phyloP scores from a whole-genome alignment of 2,329 filamentous ascomycete genomes.

The Grosmannia serpens region DNA sequence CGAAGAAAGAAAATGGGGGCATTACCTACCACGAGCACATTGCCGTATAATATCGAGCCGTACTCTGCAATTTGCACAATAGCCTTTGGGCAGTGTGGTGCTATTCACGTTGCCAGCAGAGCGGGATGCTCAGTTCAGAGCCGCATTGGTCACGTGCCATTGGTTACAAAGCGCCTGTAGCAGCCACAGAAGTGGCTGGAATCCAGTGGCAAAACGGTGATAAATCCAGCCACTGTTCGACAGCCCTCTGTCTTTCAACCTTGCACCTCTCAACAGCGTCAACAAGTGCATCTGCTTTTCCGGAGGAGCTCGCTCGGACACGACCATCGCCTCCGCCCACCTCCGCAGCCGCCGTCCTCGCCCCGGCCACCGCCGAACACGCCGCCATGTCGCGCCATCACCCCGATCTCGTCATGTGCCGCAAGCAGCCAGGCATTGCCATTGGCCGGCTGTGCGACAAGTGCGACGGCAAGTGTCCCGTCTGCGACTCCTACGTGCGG shows the following conservation, averaged over 20 bases:
- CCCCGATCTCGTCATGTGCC: conserved; percentile 98
- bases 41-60: too few species aligned
- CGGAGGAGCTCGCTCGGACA: not conserved
- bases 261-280: not conserved
- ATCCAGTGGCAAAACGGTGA: conserved; percentile 10
- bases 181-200: conserved; percentile 11
- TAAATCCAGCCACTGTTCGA: not conserved
- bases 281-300: not conserved
- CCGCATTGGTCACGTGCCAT: not conserved
- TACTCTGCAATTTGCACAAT: too few species aligned
- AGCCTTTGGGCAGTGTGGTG: too few species aligned
- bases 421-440: conserved; percentile 93
- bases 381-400: conserved; percentile 78
- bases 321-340: not conserved
- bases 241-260: not conserved
- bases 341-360: not conserved
- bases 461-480: conserved; percentile 98
- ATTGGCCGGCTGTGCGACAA: conserved; percentile 99
- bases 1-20: too few species aligned
- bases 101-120: too few species aligned
- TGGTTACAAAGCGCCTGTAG: not conserved
- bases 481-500: conserved; percentile 97
- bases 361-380: not conserved
- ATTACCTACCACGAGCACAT: too few species aligned
- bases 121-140: not conserved